Evolutionary conservation across 495 filamentous ascomycete species (phyloP), one percentile per base, ranked within the genome.

Genomic region (Hypoxylon subgilvum): DNA sequence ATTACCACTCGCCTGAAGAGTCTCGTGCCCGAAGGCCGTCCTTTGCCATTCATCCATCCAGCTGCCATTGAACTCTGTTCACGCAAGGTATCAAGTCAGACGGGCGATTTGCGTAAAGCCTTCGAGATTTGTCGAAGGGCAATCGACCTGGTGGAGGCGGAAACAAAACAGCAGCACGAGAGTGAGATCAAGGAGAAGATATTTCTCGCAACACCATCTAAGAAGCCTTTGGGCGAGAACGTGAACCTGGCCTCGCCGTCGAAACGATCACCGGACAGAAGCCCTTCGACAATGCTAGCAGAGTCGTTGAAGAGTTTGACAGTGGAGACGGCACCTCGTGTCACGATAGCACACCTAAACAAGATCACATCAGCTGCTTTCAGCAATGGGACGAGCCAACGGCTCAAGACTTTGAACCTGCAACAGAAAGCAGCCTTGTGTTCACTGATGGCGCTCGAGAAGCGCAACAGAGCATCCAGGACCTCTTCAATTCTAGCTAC

Each of bases 371-470:
- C 93, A 0, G 81, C 90, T 0, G 86, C 89, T 13, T 94, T 97
- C 61, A 87, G 89, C 61, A 90, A 96, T 62, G 91, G 90, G 27
- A 85, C 91, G 9, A 81, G 77, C 8, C 89, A 96, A 57, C 83
- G 94, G 47, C 82, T 99, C 4, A 87, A 89, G 72, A 84, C 84
- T 1, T 80, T 99, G 35, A 97, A 97, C 65, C 80, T 97, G 0
- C 94, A 99, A 63, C 95, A 97, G 76, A 99, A 96, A 72, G 94
- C 92, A 2, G 91, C 90, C 6, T 82, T 99, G 18, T 97, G 95
- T 72, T 82, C 92, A 0, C 78, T 97, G 21, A 76, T 91, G 39
- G 89, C 91, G 1, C 81, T 93, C 1, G 92, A 97, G 71, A 89
- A 81, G 65, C 74, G 77, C 9, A 87, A 81, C 49, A 68, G 78